Evolutionary conservation across 176 grass and related monocot genomes (phyloP), one percentile per base, ranked within the genome.

Genomic region (Musa schizocarpa): DNA sequence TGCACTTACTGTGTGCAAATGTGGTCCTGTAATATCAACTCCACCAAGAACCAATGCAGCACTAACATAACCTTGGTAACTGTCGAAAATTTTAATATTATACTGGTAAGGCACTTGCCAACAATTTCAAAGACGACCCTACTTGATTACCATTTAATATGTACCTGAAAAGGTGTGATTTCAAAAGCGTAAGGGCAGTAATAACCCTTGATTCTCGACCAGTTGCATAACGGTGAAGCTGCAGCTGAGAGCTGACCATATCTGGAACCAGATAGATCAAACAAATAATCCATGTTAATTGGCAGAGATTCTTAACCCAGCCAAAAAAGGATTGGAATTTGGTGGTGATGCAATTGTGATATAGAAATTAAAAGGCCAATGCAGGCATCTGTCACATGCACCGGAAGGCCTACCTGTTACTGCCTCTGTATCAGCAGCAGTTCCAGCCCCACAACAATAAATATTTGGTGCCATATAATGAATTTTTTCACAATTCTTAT

Each of bases 401-500:
- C 14, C 21, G 16, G 20, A 70, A 70, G 1, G 7, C 43, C 34
- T n/a, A 70, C 88, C 94, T 71, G 88, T 93, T 53, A 91, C 86
- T 62, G 88, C 86, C 68, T 93, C 86, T 0, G 86, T 98, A 26
- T 98, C 90, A 63, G 94, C 88, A 86, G 90, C 88, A 87, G 94
- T 93, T 81, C 88, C 90, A 49, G 95, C 90, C 81, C 95, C 90
- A 72, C 88, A 98, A 53, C 88, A 98, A 73, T 91, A 94, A 61
- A 93, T 98, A 56, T 93, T 98, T 16, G 90, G 90, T 52, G 95
- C 90, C 86, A 98, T 93, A 22, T 80, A 98, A 51, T 93, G 95
- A 25, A 98, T 91, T 77, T 91, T 98, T 72, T 98, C 88, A 52
- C 88, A 93, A 70, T 98, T 93, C 79, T 98, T 98, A 62, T 98